These are phyloP conservation scores for Vitellaria paradoxa DNA, from an alignment of 179 eudicot genomes.

Conservation along the genomic window DNA sequence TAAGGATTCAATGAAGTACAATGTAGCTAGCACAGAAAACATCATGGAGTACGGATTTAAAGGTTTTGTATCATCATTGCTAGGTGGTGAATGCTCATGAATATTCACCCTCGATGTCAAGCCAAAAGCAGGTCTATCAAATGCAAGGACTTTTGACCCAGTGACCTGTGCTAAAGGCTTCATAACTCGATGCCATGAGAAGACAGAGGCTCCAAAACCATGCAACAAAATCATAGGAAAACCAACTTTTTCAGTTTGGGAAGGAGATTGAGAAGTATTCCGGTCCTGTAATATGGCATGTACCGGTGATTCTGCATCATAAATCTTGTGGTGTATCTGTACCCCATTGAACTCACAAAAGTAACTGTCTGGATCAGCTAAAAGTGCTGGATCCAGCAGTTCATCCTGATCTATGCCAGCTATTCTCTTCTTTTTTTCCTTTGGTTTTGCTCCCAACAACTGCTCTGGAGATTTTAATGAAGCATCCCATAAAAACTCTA, in stretches of 20 bases:
- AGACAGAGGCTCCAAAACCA: conserved; percentile 91
- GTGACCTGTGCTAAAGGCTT: conserved; percentile 56
- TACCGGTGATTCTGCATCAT: conserved; percentile 43
- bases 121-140: conserved; percentile 97
- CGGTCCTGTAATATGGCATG: conserved; percentile 26
- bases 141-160: conserved; percentile 77
- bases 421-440: conserved; percentile 46
- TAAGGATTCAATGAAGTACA: conserved; percentile 69
- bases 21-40: conserved; percentile 78
- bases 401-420: conserved; percentile 94
- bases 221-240: conserved; percentile 75
- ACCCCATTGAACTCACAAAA: conserved; percentile 86
- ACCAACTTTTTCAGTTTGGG: conserved; percentile 29
- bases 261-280: conserved; percentile 23
- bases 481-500: conserved; percentile 4
- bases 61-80: conserved; percentile 35
- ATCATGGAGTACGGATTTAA: conserved; percentile 78
- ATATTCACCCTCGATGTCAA: conserved; percentile 70
- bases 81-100: conserved; percentile 22
- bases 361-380: conserved; percentile 89
- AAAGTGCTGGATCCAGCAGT: conserved; percentile 52
- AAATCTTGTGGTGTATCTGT: conserved; percentile 75
- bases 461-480: conserved; percentile 37
- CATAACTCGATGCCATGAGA: conserved; percentile 88
- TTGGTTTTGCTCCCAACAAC: conserved; percentile 34